Evolutionary conservation across 2,329 filamentous ascomycete species (phyloP).

Genomic region (Arthroderma sp.): DNA sequence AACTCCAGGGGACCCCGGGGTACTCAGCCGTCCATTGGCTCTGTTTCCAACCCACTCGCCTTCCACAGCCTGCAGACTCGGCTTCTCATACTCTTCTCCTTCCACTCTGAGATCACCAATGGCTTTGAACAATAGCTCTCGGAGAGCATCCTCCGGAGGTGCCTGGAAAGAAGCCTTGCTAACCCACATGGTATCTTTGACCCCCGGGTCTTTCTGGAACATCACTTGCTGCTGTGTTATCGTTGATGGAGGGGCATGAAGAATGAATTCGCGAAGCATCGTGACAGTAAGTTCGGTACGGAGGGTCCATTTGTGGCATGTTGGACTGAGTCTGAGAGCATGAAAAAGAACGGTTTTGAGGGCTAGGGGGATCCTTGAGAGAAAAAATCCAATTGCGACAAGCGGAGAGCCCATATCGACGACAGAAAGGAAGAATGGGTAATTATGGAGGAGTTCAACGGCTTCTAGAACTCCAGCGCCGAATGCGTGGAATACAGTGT

Average conservation of each 20-base stretch:
- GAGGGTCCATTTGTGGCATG: constrained; percentile 58
- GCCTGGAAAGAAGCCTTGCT: constrained; percentile 48
- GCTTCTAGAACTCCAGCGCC: too few relatives aligned
- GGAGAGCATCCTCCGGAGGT: constrained; percentile 34
- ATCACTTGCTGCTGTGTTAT: constrained; percentile 47
- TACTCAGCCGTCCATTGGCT: constrained; percentile 7
- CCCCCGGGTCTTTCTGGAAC: constrained; percentile 42
- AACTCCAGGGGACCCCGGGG: constrained; percentile 9
- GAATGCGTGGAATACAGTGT: too few relatives aligned
- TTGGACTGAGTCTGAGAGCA: constrained; percentile 47
- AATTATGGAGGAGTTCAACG: too few relatives aligned
- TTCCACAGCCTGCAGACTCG: constrained; percentile 10
- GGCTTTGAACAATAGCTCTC: constrained; percentile 8
- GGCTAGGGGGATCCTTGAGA: background rate
- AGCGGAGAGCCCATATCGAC: background rate
- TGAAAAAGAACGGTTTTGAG: constrained; percentile 7
- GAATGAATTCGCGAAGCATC: constrained; percentile 49
- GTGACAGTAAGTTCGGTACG: constrained; percentile 54
- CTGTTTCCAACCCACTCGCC: constrained; percentile 16
- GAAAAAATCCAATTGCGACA: background rate
- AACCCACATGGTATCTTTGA: constrained; percentile 65
- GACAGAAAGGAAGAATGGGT: background rate
- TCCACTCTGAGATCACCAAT: constrained; percentile 14
- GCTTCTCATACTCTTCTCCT: constrained; percentile 12
- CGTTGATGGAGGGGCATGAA: constrained; percentile 26